Base-by-base conservation (phyloP, 1,139 yeast species). In the Oligophagozyma castellii region DNA sequence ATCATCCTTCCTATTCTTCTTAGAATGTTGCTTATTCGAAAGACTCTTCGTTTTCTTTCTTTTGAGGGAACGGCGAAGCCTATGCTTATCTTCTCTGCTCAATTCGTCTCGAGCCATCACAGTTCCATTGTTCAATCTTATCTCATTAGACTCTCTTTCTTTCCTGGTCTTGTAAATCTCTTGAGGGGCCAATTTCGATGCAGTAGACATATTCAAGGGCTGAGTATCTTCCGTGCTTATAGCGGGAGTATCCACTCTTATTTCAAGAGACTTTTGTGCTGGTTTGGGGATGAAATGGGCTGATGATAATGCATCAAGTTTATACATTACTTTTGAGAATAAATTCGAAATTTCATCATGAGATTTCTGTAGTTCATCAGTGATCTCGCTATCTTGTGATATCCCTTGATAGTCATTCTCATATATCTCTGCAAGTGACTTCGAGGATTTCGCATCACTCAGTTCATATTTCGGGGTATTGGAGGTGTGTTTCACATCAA, bases 161-260 rank as follows among this genome's bases (percentile, higher is more conserved):
- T 65, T 63, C 29, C 64, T 67, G 14, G 76, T 63, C 47, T 65
- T 70, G 56, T 77, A 89, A n/a, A 89, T 65, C 58, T 89, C 98
- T 57, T 89, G 98, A 23, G 98, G 98, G 2, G 98, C 98, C 44
- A 89, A 64, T 29, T 79, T 69, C n/a, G 76, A 61, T 16, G 75
- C 81, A 19, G 70, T 59, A 2, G 92, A 70, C 58, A 80, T 66
- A 25, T 86, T 75, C 32, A 81, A 63, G 27, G 98, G 98, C 56
- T 86, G 96, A 1, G 95, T 92, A 48, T 89, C 98, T 57, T 89
- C 98, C 94, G 86, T 81, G 5, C 76, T 52, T 30, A 89, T 76
- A 2, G 94, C 69, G 2, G 94, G 75, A 0, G 80, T 67, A 38
- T 76, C 73, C 23, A 86, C 83, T 48, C 76, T 83, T 46, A 89